A percentile compares a stretch with the other conserved stretches of the same genome.
Evolutionary conservation across 176 grass and related monocot genomes (phyloP).

Genomic region (Ensete glaucum): DNA sequence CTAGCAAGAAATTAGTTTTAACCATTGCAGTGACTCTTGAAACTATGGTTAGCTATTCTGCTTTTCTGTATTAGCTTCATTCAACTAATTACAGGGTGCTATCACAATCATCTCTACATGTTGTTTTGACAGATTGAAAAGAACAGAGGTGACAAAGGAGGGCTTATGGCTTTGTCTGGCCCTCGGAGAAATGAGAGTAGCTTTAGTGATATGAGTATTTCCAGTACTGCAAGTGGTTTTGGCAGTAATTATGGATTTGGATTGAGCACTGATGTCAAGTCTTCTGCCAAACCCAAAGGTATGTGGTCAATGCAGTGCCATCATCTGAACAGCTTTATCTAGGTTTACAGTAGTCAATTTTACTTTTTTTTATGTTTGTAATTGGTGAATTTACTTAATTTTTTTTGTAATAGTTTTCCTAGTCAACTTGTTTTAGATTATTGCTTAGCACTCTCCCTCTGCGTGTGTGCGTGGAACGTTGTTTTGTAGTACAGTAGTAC

Average conservation of each 20-base stretch:
- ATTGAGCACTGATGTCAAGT: slow-evolving; percentile 46
- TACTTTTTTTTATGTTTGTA: not conserved
- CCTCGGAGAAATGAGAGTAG: slow-evolving; percentile 49
- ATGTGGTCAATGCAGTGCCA: not conserved
- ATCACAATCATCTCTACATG: not conserved
- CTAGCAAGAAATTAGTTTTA: not conserved
- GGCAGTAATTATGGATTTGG: slow-evolving; percentile 44
- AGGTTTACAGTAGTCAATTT: too few relatives aligned
- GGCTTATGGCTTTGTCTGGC: slow-evolving; percentile 65
- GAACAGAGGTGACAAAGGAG: slow-evolving; percentile 69
- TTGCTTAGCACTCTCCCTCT: too few relatives aligned
- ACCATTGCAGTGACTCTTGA: not conserved
- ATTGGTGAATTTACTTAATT: not conserved
- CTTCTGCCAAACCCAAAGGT: slow-evolving; percentile 60
- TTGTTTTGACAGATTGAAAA: slow-evolving; percentile 53
- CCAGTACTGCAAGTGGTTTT: slow-evolving; percentile 51
- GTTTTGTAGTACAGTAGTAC: too few relatives aligned
- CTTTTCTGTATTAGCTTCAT: not conserved
- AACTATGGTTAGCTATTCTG: not conserved
- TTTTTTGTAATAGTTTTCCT: not conserved
- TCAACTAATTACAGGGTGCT: not conserved
- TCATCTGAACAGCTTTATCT: not conserved
- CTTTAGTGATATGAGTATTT: slow-evolving; percentile 56
- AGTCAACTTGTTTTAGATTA: too few relatives aligned
- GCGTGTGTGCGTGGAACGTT: too few relatives aligned